phyloP scores from a whole-genome alignment of 805 yeast genomes.

The Hemisphaericaspora nanyangensis region DNA sequence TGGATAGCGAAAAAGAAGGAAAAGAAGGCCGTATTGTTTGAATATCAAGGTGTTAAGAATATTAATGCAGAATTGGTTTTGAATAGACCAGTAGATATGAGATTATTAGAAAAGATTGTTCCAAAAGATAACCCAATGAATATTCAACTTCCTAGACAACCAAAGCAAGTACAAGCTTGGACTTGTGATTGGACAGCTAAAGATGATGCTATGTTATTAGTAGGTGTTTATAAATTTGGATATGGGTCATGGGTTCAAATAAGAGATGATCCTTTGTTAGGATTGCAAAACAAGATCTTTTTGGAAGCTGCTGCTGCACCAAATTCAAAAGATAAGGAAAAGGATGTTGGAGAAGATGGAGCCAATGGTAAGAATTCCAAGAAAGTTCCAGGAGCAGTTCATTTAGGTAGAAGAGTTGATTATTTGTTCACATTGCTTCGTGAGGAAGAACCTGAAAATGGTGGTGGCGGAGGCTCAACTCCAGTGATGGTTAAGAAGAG shows the following conservation, averaged over 20 bases:
- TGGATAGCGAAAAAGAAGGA: constrained; percentile 72
- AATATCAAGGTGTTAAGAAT: constrained; percentile 80
- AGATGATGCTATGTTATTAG: constrained; percentile 82
- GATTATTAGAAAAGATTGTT: constrained; percentile 50
- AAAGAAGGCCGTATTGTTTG: constrained; percentile 85
- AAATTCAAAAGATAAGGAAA: background rate
- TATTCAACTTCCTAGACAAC: constrained; percentile 57
- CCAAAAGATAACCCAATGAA: constrained; percentile 53
- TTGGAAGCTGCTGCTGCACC: constrained; percentile 36
- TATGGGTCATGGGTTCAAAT: constrained; percentile 94
- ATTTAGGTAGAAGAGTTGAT: constrained; percentile 86
- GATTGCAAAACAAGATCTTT: constrained; percentile 79
- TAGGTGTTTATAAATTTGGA: constrained; percentile 90
- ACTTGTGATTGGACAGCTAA: constrained; percentile 75
- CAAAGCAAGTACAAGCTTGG: constrained; percentile 90
- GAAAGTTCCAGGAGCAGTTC: constrained; percentile 88
- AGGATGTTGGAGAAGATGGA: constrained; percentile 3
- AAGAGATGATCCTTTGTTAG: constrained; percentile 91
- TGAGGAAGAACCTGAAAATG: constrained; percentile 46
- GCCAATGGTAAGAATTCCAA: constrained; percentile 35
- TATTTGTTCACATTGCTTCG: constrained; percentile 69
- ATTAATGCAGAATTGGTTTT: constrained; percentile 86
- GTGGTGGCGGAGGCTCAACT: constrained; percentile 8
- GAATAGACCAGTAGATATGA: constrained; percentile 83
- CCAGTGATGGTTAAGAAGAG: constrained; percentile 15